Conservation (phyloP, 1,284 basidiomycete genomes). For the Sphaerobolus stellatus region DNA sequence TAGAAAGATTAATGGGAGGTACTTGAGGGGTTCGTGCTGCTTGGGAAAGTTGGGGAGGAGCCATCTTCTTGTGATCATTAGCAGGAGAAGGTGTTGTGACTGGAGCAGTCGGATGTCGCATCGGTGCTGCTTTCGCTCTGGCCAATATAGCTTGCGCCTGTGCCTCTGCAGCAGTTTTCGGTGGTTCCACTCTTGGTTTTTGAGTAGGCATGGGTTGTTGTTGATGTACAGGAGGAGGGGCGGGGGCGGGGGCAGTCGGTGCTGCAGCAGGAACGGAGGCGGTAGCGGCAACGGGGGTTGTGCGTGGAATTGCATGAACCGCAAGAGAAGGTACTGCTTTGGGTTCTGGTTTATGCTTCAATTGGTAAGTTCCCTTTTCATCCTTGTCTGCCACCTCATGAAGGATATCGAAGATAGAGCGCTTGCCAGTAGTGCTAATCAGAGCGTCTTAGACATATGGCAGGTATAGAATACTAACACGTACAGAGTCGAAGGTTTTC, state of each 20-base stretch:
- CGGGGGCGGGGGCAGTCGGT: slow-evolving; percentile 5
- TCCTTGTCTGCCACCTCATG: slow-evolving; percentile 8
- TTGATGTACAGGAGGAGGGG: slow-evolving; percentile 7
- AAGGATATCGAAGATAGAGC: slow-evolving; percentile 13
- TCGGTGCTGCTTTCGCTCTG: not conserved
- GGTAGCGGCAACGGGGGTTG: not conserved
- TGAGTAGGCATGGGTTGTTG: slow-evolving; percentile 5
- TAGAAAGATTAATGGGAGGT: slow-evolving; percentile 8
- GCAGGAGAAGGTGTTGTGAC: slow-evolving; percentile 6
- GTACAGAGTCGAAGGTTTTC: slow-evolving; percentile 32
- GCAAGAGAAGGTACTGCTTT: not conserved
- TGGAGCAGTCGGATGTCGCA: not conserved
- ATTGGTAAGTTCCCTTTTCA: slow-evolving; percentile 4
- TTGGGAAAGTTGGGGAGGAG: not conserved
- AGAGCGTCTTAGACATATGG: not conserved
- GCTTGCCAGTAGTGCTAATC: not conserved
- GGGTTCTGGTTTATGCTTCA: slow-evolving; percentile 6
- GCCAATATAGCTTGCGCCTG: not conserved
- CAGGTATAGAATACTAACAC: slow-evolving; percentile 43
- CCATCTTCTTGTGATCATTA: not conserved
- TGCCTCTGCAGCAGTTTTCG: not conserved
- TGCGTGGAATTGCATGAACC: not conserved
- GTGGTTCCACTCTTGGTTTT: slow-evolving; percentile 8
- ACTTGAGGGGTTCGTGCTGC: not conserved
- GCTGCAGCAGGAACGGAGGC: not conserved